phyloP scores from a whole-genome alignment of 257 asterid species.

The Solanum raphanifolium region DNA sequence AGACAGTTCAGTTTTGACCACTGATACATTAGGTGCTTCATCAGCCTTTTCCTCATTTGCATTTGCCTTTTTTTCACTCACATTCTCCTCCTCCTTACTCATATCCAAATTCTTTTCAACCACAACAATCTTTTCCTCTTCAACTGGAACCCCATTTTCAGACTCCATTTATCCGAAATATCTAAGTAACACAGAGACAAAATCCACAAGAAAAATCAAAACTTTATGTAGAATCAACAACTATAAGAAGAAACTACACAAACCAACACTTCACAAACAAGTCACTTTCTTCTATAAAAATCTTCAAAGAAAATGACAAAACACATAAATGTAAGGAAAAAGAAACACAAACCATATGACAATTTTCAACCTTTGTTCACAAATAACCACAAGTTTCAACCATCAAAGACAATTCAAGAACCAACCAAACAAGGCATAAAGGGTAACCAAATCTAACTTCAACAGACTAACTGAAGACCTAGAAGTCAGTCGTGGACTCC shows the following conservation, averaged over 20 bases:
- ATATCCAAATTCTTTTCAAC: conserved; percentile 14
- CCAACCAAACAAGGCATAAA: not conserved
- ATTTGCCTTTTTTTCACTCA: conserved; percentile 14
- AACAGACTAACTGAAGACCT: not conserved
- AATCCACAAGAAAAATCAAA: not conserved
- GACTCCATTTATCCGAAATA: conserved; percentile 33
- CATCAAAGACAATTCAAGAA: not conserved
- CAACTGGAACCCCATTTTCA: conserved; percentile 35
- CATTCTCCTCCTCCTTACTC: conserved; percentile 9
- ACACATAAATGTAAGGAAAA: not conserved
- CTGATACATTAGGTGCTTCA: conserved; percentile 9
- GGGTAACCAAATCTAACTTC: not conserved
- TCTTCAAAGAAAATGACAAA: conserved; percentile 1
- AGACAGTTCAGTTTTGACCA: conserved; percentile 12
- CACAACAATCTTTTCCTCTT: conserved; percentile 27
- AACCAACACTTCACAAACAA: not conserved
- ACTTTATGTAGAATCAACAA: not conserved
- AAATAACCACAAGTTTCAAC: not conserved
- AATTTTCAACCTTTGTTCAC: not conserved
- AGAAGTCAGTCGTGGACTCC: not conserved
- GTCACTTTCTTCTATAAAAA: not conserved
- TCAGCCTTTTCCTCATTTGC: conserved; percentile 11
- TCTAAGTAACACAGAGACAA: conserved; percentile 4
- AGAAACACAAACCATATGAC: not conserved
- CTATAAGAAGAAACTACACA: not conserved